Evolutionary conservation across 768 basidiomycete genomes (phyloP), one percentile per base, ranked within the genome.

Genomic region (Psilocybe subaeruginosa): DNA sequence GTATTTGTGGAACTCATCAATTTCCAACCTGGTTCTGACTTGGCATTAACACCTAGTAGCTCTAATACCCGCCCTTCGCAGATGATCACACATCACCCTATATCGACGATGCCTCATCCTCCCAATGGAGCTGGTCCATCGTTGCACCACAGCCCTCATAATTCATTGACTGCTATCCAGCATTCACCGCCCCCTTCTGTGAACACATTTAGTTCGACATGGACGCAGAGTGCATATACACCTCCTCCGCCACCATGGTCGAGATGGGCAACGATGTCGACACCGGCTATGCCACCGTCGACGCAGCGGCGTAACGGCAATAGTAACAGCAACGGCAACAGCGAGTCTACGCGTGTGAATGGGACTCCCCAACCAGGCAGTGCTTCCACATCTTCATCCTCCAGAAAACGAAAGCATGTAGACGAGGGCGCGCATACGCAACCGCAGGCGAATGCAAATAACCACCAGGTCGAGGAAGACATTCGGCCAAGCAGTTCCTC

Each of bases 1-100:
- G 67, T 93, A 4, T 90, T 91, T 68, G 86, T 93, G 7, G 91
- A 93, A 51, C 84, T 93, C 14, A 80, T 91, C 55, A 76, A 81
- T 30, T 87, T 85, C 67, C 77, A 78, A n/a, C 84, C 85, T 30
- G 86, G 84, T 0, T 79, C 58, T 23, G 84, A 85, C 51, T 77
- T 39, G 19, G 23, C 67, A 27, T 62, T 70, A 59, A 47, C 37
- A 60, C 55, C 68, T 60, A 67, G 67, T 56, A 29, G 31, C 50
- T 56, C 69, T 49, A 58, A 64, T 49, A 64, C 68, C 48, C 73
- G 70, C 53, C 69, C 66, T 35, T 19, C 56, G 31, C 58, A 54
- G 50, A 60, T 63, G 58, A 39, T 54, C 52, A 66, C 58, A 27
- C 69, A 64, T 54, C 71, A 61, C 50, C 63, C 62, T 16, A 33